phyloP scores from a whole-genome alignment of 805 yeast species.

The Yarrowia bubula region DNA sequence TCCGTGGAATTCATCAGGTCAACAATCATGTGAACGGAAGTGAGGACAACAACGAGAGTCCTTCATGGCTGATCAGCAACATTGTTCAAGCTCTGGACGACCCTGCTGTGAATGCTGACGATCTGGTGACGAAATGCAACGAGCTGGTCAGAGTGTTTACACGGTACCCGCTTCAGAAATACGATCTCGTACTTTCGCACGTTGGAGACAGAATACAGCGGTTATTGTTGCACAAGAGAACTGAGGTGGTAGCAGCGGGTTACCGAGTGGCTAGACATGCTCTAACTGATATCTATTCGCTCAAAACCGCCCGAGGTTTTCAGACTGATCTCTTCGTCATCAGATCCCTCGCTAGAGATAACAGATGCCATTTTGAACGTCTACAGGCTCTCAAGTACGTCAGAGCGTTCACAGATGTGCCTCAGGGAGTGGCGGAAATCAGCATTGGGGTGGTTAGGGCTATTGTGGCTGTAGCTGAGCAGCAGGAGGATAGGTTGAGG shows the following conservation, averaged over 20 bases:
- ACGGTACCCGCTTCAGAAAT: constrained; percentile 57
- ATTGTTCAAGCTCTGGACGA: constrained; percentile 56
- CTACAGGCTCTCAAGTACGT: constrained; percentile 74
- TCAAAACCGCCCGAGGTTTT: constrained; percentile 52
- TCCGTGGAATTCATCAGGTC: neutral
- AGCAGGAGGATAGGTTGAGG: constrained; percentile 51
- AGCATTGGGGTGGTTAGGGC: constrained; percentile 66
- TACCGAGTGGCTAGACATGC: constrained; percentile 70
- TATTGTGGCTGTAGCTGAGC: constrained; percentile 61
- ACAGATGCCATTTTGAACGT: constrained; percentile 57
- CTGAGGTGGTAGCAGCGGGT: constrained; percentile 70
- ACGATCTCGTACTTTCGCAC: constrained; percentile 52
- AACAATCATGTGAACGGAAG: neutral
- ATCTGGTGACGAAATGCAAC: constrained; percentile 60
- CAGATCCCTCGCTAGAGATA: constrained; percentile 60
- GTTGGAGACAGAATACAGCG: constrained; percentile 51
- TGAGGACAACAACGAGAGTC: constrained; percentile 38
- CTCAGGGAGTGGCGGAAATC: constrained; percentile 52
- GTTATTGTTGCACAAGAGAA: constrained; percentile 55
- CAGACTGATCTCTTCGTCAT: constrained; percentile 64
- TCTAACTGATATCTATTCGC: constrained; percentile 53
- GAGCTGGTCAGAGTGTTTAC: constrained; percentile 58
- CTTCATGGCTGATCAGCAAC: constrained; percentile 65
- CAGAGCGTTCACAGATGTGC: constrained; percentile 57
- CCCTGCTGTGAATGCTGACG: constrained; percentile 50